A percentile compares a stretch with the other conserved stretches of the same genome.
These are phyloP conservation scores for Hypoxylon sp. DNA, from an alignment of 2,329 filamentous ascomycete genomes.

Conservation along the genomic window DNA sequence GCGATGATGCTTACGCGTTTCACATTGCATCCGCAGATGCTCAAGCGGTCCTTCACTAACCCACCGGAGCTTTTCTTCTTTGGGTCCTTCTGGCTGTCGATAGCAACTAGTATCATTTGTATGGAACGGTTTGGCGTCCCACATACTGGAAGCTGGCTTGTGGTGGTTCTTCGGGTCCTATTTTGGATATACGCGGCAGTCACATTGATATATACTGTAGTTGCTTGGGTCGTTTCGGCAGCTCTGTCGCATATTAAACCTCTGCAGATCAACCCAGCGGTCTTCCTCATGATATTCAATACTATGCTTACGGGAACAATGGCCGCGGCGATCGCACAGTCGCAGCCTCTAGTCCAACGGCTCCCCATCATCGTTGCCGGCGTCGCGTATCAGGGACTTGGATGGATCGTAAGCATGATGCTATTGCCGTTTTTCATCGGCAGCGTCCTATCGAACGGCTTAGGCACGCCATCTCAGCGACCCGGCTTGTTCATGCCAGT, in stretches of 20 bases:
- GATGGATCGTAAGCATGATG: conserved; percentile 70
- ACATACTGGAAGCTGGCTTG: conserved; percentile 64
- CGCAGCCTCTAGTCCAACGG: conserved; percentile 63
- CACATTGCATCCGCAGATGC: conserved; percentile 61
- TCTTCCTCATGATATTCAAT: conserved; percentile 75
- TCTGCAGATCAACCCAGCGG: conserved; percentile 71
- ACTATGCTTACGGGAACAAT: conserved; percentile 75
- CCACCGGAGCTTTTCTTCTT: conserved; percentile 73
- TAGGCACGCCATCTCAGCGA: conserved; percentile 65
- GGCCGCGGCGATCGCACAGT: conserved; percentile 65
- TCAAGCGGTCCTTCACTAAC: conserved; percentile 64
- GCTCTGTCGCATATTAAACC: conserved; percentile 62
- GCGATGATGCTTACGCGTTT: conserved; percentile 66
- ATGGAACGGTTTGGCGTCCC: conserved; percentile 66
- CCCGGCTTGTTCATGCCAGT: conserved; percentile 77
- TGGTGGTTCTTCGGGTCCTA: conserved; percentile 65
- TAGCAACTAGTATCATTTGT: conserved; percentile 72
- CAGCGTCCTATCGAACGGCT: conserved; percentile 69
- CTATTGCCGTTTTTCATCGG: conserved; percentile 73
- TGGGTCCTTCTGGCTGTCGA: conserved; percentile 72
- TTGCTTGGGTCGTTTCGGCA: conserved; percentile 73
- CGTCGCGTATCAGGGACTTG: conserved; percentile 73
- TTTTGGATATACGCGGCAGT: conserved; percentile 74
- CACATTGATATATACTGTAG: conserved; percentile 67
- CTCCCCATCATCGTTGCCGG: conserved; percentile 71